Evolutionary conservation across 1,139 yeast genomes (phyloP).

Genomic region (Geotrichum citri-aurantii): DNA sequence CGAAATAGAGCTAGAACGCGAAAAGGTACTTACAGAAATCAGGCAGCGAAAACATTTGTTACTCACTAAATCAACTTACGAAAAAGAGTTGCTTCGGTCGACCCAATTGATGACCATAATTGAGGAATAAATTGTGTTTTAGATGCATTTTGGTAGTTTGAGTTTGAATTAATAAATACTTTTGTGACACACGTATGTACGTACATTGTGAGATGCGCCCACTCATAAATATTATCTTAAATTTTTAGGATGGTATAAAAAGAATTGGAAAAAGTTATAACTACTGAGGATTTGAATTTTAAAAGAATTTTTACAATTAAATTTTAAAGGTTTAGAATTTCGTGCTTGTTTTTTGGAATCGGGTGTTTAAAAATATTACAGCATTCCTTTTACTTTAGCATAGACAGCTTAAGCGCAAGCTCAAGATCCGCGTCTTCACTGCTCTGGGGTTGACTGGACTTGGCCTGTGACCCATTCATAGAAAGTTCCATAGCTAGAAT

Average conservation of each 20-base stretch:
- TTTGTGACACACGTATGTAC: too few relatives aligned
- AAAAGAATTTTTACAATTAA: too few relatives aligned
- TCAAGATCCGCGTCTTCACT: constrained; percentile 19
- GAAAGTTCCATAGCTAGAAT: constrained; percentile 1
- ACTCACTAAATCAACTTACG: background rate
- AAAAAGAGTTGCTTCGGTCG: background rate
- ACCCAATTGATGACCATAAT: background rate
- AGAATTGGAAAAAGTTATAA: too few relatives aligned
- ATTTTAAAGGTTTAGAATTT: too few relatives aligned
- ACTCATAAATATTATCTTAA: too few relatives aligned
- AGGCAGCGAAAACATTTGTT: background rate
- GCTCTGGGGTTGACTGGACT: background rate
- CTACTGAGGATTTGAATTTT: too few relatives aligned
- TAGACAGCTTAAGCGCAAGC: constrained; percentile 18
- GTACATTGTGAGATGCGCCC: too few relatives aligned
- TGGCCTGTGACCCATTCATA: background rate
- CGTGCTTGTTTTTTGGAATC: too few relatives aligned
- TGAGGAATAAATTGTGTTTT: background rate
- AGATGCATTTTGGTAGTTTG: too few relatives aligned
- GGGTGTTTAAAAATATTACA: background rate
- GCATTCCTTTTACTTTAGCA: constrained; percentile 1
- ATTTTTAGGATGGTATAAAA: too few relatives aligned
- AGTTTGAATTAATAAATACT: too few relatives aligned
- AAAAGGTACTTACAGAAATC: background rate
- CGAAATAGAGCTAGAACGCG: background rate